Evolutionary conservation across 371 early-diverging fungal species (phyloP), one percentile per base, ranked within the genome.

Genomic region (Mucor irregularis): DNA sequence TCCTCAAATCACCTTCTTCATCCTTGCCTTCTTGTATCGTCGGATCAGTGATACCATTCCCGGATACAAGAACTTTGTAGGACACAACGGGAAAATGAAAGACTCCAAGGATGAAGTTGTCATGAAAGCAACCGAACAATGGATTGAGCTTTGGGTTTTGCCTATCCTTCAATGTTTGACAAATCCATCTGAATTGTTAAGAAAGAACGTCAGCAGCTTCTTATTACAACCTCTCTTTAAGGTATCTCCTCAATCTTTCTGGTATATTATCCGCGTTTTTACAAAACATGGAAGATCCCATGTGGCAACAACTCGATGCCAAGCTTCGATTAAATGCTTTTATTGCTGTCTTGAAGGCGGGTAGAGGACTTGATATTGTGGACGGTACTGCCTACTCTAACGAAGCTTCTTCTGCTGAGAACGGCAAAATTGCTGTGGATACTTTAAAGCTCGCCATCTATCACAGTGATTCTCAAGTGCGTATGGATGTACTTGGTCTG

Each of bases 401-500:
- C 14, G 54, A 64, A 55, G 53, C 64, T 21, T 24, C 25, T 5
- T n/a, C 9, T 42, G 19, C 35, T 4, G 35, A 65, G 7, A 9
- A 59, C 2, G 48, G 56, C 39, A 68, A 64, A 31, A 69, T 78
- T 6, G 62, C 74, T 10, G 57, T 67, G 2, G 53, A 68, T 19
- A 73, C 64, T 1, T 62, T 86, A 16, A 73, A 74, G 22, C 62
- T 74, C 5, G 89, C 93, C 5, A 84, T 90, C 45, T 72, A 82
- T 48, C 91, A 93, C 54, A 76, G 79, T 1, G 92, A 92, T 58
- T 66, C 71, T 34, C 83, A 85, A 26, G 84, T 93, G n/a, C 86
- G 95, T 7, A 74, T 86, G 24, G 94, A 95, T 53, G 87, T 88
- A 0, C 71, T 93, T 38, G 92, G 90, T 4, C 71, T 95, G 4